Percentiles rank a stretch among this genome's conserved stretches.
phyloP scores from a whole-genome alignment of 2,329 filamentous ascomycete genomes.

The Didymella lethalis region DNA sequence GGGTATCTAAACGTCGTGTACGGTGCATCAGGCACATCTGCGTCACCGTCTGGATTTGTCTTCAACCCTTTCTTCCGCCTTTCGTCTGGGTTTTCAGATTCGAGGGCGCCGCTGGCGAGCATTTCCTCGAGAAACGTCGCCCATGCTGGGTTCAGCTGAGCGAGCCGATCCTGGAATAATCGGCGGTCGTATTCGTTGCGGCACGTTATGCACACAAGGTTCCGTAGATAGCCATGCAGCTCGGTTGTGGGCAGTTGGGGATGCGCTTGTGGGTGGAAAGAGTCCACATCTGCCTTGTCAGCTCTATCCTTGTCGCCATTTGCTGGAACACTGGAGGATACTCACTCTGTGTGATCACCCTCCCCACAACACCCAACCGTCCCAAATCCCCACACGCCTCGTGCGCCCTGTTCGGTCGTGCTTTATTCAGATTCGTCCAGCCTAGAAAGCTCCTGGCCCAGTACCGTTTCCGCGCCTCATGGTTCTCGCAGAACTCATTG shows the following conservation, averaged over 20 bases:
- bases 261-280: constrained; percentile 83
- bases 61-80: constrained; percentile 73
- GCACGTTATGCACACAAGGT: constrained; percentile 83
- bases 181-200: constrained; percentile 73
- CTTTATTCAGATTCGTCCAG: constrained; percentile 81
- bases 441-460: constrained; percentile 96
- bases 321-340: neutral
- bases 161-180: constrained; percentile 77
- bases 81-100: constrained; percentile 77
- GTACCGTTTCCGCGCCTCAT: constrained; percentile 89
- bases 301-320: neutral
- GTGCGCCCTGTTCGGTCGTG: constrained; percentile 82
- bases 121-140: constrained; percentile 76
- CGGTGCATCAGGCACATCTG: constrained; percentile 84
- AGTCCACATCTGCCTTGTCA: constrained; percentile 75
- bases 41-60: constrained; percentile 93
- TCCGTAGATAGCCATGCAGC: constrained; percentile 88
- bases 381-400: constrained; percentile 77
- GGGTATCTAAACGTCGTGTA: constrained; percentile 93
- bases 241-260: constrained; percentile 78
- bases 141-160: constrained; percentile 86
- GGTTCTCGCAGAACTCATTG: constrained; percentile 82
- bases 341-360: constrained; percentile 83
- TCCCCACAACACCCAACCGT: constrained; percentile 73
- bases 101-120: constrained; percentile 75